Evolutionary conservation across 2,329 filamentous ascomycete species (phyloP), one percentile per base, ranked within the genome.

Genomic region (Trichoderma simmonsii): DNA sequence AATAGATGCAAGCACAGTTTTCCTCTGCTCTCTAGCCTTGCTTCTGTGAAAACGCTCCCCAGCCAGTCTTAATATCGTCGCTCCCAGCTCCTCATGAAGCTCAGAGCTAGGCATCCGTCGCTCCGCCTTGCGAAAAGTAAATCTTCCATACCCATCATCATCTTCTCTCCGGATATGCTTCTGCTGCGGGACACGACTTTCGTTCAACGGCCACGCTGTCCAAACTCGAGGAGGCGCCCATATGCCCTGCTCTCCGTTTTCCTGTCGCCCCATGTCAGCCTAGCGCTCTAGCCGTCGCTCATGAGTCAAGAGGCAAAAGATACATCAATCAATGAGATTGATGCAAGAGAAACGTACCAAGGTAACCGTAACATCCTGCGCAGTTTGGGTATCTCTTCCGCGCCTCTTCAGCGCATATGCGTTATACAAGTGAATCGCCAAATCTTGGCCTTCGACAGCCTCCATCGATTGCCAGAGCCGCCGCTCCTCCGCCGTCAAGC

Each of bases 151-250:
- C 7, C 84, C 82, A 63, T 88, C 82, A 61, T 88, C 85, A 8
- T 81, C 34, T 32, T 61, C 62, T n/a, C 43, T 79, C 73, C 79
- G 83, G 75, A 83, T 85, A 66, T 84, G 79, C 24, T 83, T 83
- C 15, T 85, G 83, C 18, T 84, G 82, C 2, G 92, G 93, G 8
- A 96, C 89, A 30, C 86, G 82, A 8, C 84, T 82, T 5, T 87
- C 84, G 24, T 85, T 85, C 77, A 97, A 80, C 5, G 95, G 95
- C 95, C 95, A 98, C 0, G 94, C 92, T 21, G 93, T 93, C 95
- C 95, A 98, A 5, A 79, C 75, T 72, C 87, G 88, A 0, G 88
- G 85, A 2, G 87, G 87, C 5, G 79, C 80, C 86, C 88, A 90
- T 59, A 81, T 75, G 3, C 70, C 75, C 7, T 81, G 74, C 39